Conservation (phyloP, 1,139 yeast species). For the Kodamaea anthophila region DNA sequence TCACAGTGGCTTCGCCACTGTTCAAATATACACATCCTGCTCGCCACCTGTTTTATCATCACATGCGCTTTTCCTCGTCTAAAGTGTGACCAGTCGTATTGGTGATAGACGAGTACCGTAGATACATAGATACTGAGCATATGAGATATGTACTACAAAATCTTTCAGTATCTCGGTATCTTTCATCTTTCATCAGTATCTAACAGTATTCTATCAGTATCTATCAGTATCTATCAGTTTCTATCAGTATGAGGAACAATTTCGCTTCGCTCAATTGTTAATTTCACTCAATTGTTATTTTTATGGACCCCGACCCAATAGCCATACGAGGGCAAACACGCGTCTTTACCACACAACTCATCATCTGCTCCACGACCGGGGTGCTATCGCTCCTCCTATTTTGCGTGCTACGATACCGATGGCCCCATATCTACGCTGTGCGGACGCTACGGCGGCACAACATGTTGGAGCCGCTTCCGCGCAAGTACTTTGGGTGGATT, state of each 20-base stretch:
- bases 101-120: no score
- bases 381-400: constrained; percentile 31
- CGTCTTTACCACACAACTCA: constrained; percentile 40
- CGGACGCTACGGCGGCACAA: constrained; percentile 34
- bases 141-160: no score
- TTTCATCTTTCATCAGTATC: no score
- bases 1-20: no score
- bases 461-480: constrained; percentile 32
- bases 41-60: no score
- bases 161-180: no score
- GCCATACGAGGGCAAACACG: constrained; percentile 37
- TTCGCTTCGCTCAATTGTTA: no score
- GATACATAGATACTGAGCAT: no score
- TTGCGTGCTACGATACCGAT: constrained; percentile 37
- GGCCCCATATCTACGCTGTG: constrained; percentile 51
- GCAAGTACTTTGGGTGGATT: constrained; percentile 38
- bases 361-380: constrained; percentile 33
- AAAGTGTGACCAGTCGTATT: no score
- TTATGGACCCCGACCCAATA: constrained; percentile 14
- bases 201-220: neutral
- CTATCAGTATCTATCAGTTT: neutral
- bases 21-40: no score
- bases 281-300: neutral
- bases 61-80: no score
- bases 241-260: no score